phyloP scores from a whole-genome alignment of 2,329 filamentous ascomycete species.

The Endocalyx cinctus region DNA sequence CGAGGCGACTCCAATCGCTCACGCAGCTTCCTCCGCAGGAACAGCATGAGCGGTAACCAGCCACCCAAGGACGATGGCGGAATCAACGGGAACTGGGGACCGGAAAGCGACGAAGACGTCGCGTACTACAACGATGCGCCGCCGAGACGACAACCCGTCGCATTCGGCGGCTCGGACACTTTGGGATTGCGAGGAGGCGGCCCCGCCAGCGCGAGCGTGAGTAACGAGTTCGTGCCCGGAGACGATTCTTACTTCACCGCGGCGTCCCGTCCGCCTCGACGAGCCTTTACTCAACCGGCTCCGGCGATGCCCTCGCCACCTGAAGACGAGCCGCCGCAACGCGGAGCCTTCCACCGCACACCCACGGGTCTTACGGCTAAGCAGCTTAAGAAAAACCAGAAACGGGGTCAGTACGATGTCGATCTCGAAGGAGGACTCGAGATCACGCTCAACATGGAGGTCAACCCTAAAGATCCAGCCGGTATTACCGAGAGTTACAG shows the following conservation, averaged over 20 bases:
- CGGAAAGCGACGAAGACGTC: conserved; percentile 34
- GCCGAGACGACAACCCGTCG: conserved; percentile 18
- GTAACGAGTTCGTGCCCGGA: conserved; percentile 51
- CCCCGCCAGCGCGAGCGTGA: conserved; percentile 10
- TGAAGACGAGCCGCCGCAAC: conserved; percentile 9
- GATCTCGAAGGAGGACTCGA: conserved; percentile 82
- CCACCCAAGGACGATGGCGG: conserved; percentile 48
- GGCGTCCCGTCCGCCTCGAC: conserved; percentile 24
- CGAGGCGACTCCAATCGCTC: conserved; percentile 44
- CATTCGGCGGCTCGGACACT: conserved; percentile 20
- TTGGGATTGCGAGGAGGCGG: conserved; percentile 23
- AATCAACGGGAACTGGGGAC: conserved; percentile 51
- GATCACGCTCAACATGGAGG: conserved; percentile 83
- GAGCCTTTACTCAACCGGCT: conserved; percentile 20
- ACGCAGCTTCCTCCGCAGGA: conserved; percentile 37
- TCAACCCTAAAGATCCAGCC: conserved; percentile 77
- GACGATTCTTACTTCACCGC: conserved; percentile 56
- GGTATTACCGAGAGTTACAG: conserved; percentile 87
- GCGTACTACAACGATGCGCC: conserved; percentile 14
- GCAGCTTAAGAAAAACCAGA: conserved; percentile 48
- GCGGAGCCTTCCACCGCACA: conserved; percentile 55
- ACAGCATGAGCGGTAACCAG: conserved; percentile 33
- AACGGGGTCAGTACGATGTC: conserved; percentile 50
- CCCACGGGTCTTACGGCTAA: conserved; percentile 65
- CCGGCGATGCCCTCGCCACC: conserved; percentile 6